Percentiles rank a stretch among this genome's conserved stretches.
phyloP scores from a whole-genome alignment of 345 rosid species.

The Populus simonii region DNA sequence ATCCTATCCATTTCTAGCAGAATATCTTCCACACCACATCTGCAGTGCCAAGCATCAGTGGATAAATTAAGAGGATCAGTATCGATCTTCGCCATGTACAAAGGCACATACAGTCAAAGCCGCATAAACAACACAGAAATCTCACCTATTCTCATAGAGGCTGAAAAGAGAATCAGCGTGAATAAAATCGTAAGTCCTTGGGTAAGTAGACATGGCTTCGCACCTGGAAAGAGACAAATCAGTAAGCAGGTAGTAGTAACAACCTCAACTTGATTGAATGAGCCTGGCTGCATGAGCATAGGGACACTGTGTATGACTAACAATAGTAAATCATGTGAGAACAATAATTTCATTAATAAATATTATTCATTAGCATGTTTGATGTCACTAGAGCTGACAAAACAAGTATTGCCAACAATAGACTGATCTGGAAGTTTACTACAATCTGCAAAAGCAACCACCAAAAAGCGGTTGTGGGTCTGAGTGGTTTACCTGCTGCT shows the following conservation, averaged over 20 bases:
- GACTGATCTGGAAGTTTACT: background rate
- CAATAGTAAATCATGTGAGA: background rate
- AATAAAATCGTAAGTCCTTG: constrained; percentile 86
- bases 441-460: background rate
- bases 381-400: background rate
- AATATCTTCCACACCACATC: constrained; percentile 73
- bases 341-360: background rate
- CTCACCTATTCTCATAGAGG: constrained; percentile 55
- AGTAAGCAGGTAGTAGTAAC: background rate
- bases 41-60: constrained; percentile 12
- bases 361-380: background rate
- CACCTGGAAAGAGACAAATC: constrained; percentile 35
- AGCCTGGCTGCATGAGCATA: background rate
- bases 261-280: background rate
- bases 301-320: background rate
- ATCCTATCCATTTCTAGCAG: constrained; percentile 88
- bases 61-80: background rate
- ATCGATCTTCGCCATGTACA: background rate
- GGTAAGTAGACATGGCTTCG: constrained; percentile 96
- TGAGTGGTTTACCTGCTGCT: constrained; percentile 5
- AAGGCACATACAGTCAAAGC: no score
- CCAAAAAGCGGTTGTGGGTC: background rate
- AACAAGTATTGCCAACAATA: background rate
- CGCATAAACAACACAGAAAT: background rate
- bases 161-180: constrained; percentile 79